Base-by-base conservation (phyloP, 495 filamentous ascomycete species). In the Xylaria scruposa region DNA sequence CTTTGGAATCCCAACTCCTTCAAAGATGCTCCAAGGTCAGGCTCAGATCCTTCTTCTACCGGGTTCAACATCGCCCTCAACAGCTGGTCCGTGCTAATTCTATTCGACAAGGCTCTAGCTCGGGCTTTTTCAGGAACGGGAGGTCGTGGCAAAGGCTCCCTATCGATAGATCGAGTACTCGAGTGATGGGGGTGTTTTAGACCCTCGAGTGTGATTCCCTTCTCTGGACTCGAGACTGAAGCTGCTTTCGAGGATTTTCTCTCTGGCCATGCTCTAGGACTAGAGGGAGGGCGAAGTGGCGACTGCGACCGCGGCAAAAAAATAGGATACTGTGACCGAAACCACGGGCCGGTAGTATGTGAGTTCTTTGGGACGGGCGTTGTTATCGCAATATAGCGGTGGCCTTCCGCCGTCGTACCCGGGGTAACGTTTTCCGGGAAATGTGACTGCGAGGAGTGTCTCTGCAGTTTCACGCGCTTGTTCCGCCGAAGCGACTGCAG, bases 211-310 rank as follows among this genome's bases (percentile, higher is more conserved):
- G 21, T 10, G 60, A 9, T 15, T 31, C 36, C 21, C 10, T 42
- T 46, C 36, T 47, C 53, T 21, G 44, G 15, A 26, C 17, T 38
- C 5, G 67, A 59, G n/a, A n/a, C 29, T 17, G 15, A 31, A 5
- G 21, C 70, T 15, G 53, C 51, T 63, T 70, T 72, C 44, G 70
- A 76, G 17, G 74, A 73, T 36, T 5, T 69, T 66, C 67, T 71
- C 44, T 70, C 72, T 40, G 70, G 69, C 71, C 67, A 72, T 54
- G 49, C 70, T 46, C 40, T 29, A 15, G 33, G 66, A 46, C 38
- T 7, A 2, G 68, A 49, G 31, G 51, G 9, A 13, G 49, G 13
- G 26, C 10, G 38, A 40, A 33, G 24, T 6, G 60, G 21, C 12
- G 46, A 46, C 42, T 59, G 63, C 51, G 63, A 24, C n/a, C 9